These are phyloP conservation scores for Hypoxylon sp. DNA, from an alignment of 2,329 filamentous ascomycete genomes.

Conservation along the genomic window DNA sequence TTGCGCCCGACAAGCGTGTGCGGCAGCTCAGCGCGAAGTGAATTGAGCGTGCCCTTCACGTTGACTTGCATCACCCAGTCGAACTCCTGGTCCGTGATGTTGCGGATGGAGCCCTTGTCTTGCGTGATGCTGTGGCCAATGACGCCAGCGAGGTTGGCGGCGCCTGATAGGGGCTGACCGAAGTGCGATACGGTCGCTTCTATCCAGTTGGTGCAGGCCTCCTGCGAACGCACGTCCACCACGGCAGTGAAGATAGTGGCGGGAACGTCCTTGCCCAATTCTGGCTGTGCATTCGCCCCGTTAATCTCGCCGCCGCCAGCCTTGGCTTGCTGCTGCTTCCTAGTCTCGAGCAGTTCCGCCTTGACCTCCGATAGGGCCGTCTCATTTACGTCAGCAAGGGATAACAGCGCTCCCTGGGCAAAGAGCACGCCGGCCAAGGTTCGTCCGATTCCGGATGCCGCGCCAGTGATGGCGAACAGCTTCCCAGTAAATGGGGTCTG, in stretches of 20 bases:
- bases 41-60: conserved; percentile 36
- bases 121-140: conserved; percentile 30
- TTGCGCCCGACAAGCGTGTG: conserved; percentile 17
- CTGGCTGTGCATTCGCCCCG: background rate
- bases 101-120: conserved; percentile 13
- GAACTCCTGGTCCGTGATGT: conserved; percentile 26
- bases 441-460: conserved; percentile 12
- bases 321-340: background rate
- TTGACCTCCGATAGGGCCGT: conserved; percentile 48
- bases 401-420: conserved; percentile 58
- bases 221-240: conserved; percentile 48
- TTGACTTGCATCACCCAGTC: conserved; percentile 37
- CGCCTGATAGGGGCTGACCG: conserved; percentile 46
- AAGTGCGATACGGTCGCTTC: conserved; percentile 43
- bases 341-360: background rate
- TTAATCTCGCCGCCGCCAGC: background rate
- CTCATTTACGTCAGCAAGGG: conserved; percentile 60
- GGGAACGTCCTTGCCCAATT: background rate
- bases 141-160: conserved; percentile 52
- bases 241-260: conserved; percentile 23
- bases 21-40: conserved; percentile 33
- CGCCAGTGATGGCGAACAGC: conserved; percentile 9
- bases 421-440: conserved; percentile 58
- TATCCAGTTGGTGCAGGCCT: conserved; percentile 48
- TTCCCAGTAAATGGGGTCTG: conserved; percentile 1